Percentiles rank a stretch among this genome's conserved stretches.
These are phyloP conservation scores for Kodamaea jinghongensis DNA, from an alignment of 805 yeast species.

Conservation along the genomic window DNA sequence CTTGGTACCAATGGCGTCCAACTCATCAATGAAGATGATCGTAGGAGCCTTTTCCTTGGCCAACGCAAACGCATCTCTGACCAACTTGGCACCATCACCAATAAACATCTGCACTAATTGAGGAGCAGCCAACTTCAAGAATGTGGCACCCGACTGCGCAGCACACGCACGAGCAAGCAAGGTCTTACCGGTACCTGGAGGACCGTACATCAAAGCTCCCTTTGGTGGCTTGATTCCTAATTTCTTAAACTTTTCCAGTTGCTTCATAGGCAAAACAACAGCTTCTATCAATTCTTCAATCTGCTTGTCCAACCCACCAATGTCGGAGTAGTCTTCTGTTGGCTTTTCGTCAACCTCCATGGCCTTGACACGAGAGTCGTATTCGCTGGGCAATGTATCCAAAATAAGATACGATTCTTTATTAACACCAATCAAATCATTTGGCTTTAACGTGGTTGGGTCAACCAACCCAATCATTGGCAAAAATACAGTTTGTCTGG, in stretches of 20 bases:
- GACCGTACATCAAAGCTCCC: slow-evolving; percentile 48
- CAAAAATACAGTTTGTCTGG: slow-evolving; percentile 94
- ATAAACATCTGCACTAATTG: slow-evolving; percentile 47
- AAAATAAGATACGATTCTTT: slow-evolving; percentile 92
- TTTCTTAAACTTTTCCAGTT: slow-evolving; percentile 90
- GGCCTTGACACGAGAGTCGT: slow-evolving; percentile 96
- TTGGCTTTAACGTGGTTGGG: slow-evolving; percentile 89
- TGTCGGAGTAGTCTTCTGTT: slow-evolving; percentile 93
- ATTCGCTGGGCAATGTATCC: slow-evolving; percentile 95
- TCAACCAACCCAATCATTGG: slow-evolving; percentile 96
- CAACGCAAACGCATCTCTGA: slow-evolving; percentile 45
- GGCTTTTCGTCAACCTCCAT: slow-evolving; percentile 99
- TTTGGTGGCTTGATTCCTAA: slow-evolving; percentile 78
- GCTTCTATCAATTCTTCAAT: slow-evolving; percentile 98
- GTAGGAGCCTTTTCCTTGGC: slow-evolving; percentile 49
- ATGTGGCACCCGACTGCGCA: slow-evolving; percentile 46
- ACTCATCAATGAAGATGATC: slow-evolving; percentile 45
- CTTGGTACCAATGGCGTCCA: slow-evolving; percentile 47
- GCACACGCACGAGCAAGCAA: slow-evolving; percentile 49
- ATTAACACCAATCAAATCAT: slow-evolving; percentile 95
- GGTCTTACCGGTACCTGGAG: slow-evolving; percentile 50
- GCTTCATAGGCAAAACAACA: slow-evolving; percentile 96
- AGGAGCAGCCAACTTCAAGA: slow-evolving; percentile 45
- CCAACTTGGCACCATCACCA: slow-evolving; percentile 48
- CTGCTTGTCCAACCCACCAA: slow-evolving; percentile 97